phyloP scores from a whole-genome alignment of 805 yeast genomes.

The Sugiyamaella americana region DNA sequence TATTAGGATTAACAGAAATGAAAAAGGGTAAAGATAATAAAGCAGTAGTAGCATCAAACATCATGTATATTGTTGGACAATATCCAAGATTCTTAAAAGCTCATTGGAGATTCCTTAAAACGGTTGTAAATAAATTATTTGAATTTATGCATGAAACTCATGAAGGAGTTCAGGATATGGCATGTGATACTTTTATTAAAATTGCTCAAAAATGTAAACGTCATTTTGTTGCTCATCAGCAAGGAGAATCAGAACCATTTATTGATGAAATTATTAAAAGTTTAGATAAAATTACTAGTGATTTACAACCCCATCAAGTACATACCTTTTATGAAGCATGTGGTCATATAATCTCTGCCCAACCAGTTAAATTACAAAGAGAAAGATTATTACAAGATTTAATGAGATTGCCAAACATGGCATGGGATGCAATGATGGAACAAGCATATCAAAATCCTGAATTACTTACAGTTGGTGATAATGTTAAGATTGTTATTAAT shows the following conservation, averaged over 20 bases:
- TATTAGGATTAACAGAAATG: slow-evolving; percentile 87
- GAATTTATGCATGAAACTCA: slow-evolving; percentile 99
- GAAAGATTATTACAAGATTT: slow-evolving; percentile 67
- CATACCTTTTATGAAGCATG: slow-evolving; percentile 98
- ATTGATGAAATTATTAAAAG: slow-evolving; percentile 81
- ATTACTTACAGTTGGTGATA: slow-evolving; percentile 66
- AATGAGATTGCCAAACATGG: slow-evolving; percentile 89
- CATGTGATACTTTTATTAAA: slow-evolving; percentile 97
- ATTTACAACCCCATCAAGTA: slow-evolving; percentile 93
- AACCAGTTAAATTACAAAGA: slow-evolving; percentile 60
- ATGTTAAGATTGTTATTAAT: slow-evolving; percentile 88
- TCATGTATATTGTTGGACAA: slow-evolving; percentile 99
- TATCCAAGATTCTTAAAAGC: slow-evolving; percentile 96
- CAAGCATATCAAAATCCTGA: slow-evolving; percentile 81
- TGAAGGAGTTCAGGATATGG: slow-evolving; percentile 99
- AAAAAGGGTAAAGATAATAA: slow-evolving; percentile 96
- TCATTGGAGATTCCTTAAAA: slow-evolving; percentile 95
- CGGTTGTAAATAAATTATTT: slow-evolving; percentile 90
- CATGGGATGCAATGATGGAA: slow-evolving; percentile 86
- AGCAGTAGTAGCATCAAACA: slow-evolving; percentile 99
- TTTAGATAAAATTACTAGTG: slow-evolving; percentile 81
- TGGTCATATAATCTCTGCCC: slow-evolving; percentile 88
- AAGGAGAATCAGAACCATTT: slow-evolving; percentile 82
- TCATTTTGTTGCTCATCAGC: slow-evolving; percentile 85
- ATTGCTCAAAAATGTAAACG: slow-evolving; percentile 92